Percentiles rank a stretch among this genome's conserved stretches.
These are phyloP conservation scores for Metschnikowia colocasiae DNA, from an alignment of 805 yeast species.

Conservation along the genomic window DNA sequence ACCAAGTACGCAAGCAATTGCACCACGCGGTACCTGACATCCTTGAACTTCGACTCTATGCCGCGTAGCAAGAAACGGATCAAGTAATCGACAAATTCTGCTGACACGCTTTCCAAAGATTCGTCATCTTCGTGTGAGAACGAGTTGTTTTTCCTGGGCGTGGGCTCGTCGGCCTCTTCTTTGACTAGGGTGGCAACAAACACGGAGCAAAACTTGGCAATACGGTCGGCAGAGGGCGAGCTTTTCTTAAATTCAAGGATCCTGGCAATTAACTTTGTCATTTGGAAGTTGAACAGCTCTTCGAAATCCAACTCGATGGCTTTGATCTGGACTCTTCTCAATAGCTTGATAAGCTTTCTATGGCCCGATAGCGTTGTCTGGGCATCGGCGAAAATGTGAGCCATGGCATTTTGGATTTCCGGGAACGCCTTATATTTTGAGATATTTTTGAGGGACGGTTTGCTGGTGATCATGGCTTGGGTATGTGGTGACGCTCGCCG, in stretches of 20 bases:
- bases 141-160: constrained; percentile 9
- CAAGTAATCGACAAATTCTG: constrained; percentile 56
- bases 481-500: neutral
- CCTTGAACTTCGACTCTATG: constrained; percentile 67
- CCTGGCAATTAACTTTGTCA: constrained; percentile 60
- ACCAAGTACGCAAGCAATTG: constrained; percentile 71
- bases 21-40: constrained; percentile 75
- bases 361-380: constrained; percentile 74
- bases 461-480: constrained; percentile 9
- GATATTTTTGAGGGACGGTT: constrained; percentile 15
- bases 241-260: constrained; percentile 65
- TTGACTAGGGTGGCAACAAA: constrained; percentile 47
- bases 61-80: constrained; percentile 74
- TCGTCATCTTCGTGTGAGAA: constrained; percentile 36
- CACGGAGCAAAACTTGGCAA: constrained; percentile 66
- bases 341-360: constrained; percentile 61
- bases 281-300: constrained; percentile 56
- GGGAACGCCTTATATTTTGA: constrained; percentile 8
- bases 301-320: constrained; percentile 51
- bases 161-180: constrained; percentile 25
- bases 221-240: constrained; percentile 69
- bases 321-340: constrained; percentile 55
- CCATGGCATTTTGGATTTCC: constrained; percentile 38
- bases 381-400: constrained; percentile 75
- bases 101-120: constrained; percentile 35